Evolutionary conservation across 2,329 filamentous ascomycete genomes (phyloP).

Genomic region (Neocucurbitaria cava): DNA sequence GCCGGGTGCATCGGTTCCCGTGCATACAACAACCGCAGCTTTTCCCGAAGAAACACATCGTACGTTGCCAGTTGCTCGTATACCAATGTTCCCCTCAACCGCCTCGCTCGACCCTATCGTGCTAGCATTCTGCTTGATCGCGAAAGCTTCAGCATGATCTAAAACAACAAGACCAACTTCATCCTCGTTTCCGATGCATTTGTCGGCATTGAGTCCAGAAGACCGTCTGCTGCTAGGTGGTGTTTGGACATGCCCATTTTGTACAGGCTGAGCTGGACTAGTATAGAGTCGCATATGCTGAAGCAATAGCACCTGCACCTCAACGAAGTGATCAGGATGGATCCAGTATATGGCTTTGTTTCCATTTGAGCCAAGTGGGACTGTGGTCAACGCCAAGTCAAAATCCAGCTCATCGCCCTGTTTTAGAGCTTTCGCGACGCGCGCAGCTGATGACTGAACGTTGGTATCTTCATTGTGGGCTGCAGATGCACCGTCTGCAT

Average conservation of each 20-base stretch:
- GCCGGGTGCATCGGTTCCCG: conserved; percentile 16
- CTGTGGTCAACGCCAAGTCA: conserved; percentile 57
- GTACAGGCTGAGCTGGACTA: conserved; percentile 24
- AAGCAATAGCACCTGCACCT: conserved; percentile 60
- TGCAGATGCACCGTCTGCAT: conserved; percentile 32
- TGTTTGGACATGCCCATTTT: conserved; percentile 24
- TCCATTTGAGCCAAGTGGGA: conserved; percentile 55
- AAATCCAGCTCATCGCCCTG: conserved; percentile 55
- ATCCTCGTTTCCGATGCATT: conserved; percentile 41
- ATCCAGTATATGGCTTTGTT: conserved; percentile 61
- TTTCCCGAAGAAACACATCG: conserved; percentile 46
- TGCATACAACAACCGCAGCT: conserved; percentile 38
- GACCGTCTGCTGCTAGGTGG: conserved; percentile 36
- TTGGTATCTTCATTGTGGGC: conserved; percentile 18
- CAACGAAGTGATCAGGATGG: conserved; percentile 61
- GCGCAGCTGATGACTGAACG: conserved; percentile 34
- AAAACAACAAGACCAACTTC: conserved; percentile 54
- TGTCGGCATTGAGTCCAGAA: conserved; percentile 29
- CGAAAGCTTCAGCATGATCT: conserved; percentile 57
- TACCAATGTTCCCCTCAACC: conserved; percentile 33
- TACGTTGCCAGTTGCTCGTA: conserved; percentile 42
- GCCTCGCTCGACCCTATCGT: conserved; percentile 53
- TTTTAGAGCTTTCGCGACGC: conserved; percentile 50
- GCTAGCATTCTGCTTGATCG: conserved; percentile 53
- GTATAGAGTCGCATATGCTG: conserved; percentile 56